Percentiles rank a stretch among this genome's conserved stretches.
These are phyloP conservation scores for Malus sylvestris DNA, from an alignment of 306 rosid species.

Conservation along the genomic window DNA sequence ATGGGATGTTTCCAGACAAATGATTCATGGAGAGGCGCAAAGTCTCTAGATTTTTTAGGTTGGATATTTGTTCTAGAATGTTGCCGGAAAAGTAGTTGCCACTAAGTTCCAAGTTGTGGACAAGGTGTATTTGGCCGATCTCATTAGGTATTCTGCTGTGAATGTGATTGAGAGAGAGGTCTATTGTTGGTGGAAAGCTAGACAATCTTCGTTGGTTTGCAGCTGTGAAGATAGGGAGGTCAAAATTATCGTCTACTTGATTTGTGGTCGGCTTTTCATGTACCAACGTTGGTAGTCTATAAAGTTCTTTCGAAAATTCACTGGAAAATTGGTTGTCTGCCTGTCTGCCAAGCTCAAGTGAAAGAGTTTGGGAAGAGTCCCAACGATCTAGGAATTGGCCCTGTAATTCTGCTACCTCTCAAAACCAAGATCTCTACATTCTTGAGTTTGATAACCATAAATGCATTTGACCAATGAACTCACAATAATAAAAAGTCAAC, in stretches of 20 bases:
- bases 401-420: not conserved
- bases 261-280: not conserved
- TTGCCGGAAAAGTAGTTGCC: not conserved
- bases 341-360: not conserved
- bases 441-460: not conserved
- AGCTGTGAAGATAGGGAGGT: not conserved
- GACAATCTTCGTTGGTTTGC: not conserved
- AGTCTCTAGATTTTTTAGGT: no score
- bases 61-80: no score
- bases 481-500: not conserved
- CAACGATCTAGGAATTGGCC: not conserved
- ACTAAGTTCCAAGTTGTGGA: not conserved
- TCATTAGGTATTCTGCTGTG: not conserved
- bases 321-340: not conserved
- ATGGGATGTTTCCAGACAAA: no score
- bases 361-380: not conserved
- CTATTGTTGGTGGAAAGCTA: not conserved
- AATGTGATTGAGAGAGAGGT: not conserved
- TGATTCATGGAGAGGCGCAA: no score
- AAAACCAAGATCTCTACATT: not conserved
- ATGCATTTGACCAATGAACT: not conserved
- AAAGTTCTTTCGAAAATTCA: not conserved
- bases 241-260: not conserved
- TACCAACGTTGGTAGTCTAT: not conserved
- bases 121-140: not conserved